Base-by-base conservation (phyloP, 1,284 basidiomycete genomes). In the Trichosporon sp. region DNA sequence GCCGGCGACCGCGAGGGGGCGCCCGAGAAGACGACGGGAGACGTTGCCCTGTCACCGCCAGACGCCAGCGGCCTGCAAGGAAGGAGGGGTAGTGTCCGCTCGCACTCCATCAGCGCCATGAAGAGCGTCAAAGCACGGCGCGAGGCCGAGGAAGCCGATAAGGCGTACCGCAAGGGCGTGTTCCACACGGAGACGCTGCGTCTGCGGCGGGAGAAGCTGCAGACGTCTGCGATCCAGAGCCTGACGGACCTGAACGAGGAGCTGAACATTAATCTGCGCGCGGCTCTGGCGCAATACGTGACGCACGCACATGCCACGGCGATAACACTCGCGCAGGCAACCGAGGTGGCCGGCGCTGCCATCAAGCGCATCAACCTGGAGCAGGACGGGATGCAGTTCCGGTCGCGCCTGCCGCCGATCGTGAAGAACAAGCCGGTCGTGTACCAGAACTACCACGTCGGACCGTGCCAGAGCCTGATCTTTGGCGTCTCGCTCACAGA, bases 101-200 rank as follows among this genome's bases (percentile, higher is more conserved):
- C 31, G 4, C 61, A 59, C 52, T 64, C 67, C 27, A 71, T 70
- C 64, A 86, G 66, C 29, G 71, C 90, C 1, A 81, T 92, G 67
- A 85, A 88, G 64, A 85, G 85, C 33, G 89, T 91, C 33, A 88
- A 89, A 62, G 86, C 89, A 10, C 95, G 93, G 81, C 84, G 93
- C 59, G 94, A 96, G 70, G 89, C 90, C 2, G 94, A 95, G 58
- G 92, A 95, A 77, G 92, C 94, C 88, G 95, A 98, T 79, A 91
- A 89, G 76, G 92, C 94, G 66, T 99, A 98, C 73, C 86, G 95
- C 32, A 89, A 89, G 69, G 92, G 87, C 34, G 87, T 99, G 31
- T 91, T 97, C 78, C 92, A 93, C 86, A 82, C 95, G 25, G 95
- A 99, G 82, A 97, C 95, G 0, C 84, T 98, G 23, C 83, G 94